Evolutionary conservation across 306 rosid species (phyloP).

Genomic region (Trifolium subterraneum): DNA sequence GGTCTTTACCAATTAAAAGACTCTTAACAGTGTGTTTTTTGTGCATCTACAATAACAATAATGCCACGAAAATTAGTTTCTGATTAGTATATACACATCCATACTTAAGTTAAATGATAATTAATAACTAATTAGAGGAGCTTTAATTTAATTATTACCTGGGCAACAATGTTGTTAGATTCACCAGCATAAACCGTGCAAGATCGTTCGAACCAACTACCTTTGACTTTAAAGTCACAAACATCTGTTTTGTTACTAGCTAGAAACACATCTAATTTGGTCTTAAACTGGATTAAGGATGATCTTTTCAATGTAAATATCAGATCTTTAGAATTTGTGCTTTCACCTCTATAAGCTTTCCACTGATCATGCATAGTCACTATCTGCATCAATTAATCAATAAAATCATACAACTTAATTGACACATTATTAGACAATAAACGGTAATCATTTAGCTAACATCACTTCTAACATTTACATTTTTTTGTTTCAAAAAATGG

Average conservation of each 20-base stretch:
- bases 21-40: conserved; percentile 50
- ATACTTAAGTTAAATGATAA: not conserved
- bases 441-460: too few species aligned
- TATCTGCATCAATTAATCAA: conserved; percentile 33
- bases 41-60: conserved; percentile 54
- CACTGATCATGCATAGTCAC: conserved; percentile 51
- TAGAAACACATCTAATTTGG: conserved; percentile 56
- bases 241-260: conserved; percentile 45
- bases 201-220: conserved; percentile 60
- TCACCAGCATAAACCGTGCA: conserved; percentile 62
- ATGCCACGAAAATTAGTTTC: not conserved
- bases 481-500: too few species aligned
- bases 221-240: conserved; percentile 62
- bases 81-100: not conserved
- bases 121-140: not conserved
- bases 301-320: conserved; percentile 51
- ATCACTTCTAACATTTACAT: too few species aligned
- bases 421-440: too few species aligned
- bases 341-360: conserved; percentile 63
- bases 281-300: conserved; percentile 44
- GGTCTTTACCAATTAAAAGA: conserved; percentile 52
- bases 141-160: conserved; percentile 36
- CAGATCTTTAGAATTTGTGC: conserved; percentile 42
- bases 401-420: too few species aligned
- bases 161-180: conserved; percentile 52